Base-by-base conservation (phyloP, 257 asterid species). In the Fraxinus quadrangulata region DNA sequence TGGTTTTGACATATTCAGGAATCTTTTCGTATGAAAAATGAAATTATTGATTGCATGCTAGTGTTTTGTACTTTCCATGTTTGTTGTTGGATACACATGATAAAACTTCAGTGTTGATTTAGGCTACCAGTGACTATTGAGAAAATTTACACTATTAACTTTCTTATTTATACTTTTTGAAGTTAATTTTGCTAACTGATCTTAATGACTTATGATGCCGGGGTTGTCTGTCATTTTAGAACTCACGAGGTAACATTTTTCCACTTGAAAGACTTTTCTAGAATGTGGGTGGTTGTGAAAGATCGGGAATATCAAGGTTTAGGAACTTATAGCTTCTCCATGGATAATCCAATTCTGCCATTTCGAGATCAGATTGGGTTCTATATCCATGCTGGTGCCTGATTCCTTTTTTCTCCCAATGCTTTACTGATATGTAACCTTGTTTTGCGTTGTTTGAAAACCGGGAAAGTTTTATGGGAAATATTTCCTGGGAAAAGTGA, bases 181-280 rank as follows among this genome's bases (percentile, higher is more conserved):
- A 36, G 72, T 54, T 40, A 59, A 74, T 23, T 78, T 70, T 34
- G 31, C 42, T 78, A 73, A 9, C 67, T 39, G 31, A 6, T 72
- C n/a, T n/a, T 26, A 42, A n/a, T 28, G 39, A 42, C 36, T 68
- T 45, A 11, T 2, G 19, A 63, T 24, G 33, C 17, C 9, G 34
- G 31, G 31, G 6, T 8, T 59, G 0, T 75, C 21, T 72, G 28
- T 73, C 67, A 31, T 51, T 40, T 40, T 73, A 37, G 79, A 21
- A 54, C 75, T 12, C 36, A 66, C n/a, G 3, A 30, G 21, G 19
- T 28, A 54, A 30, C 30, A 47, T 23, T 34, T 19, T 28, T 5
- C 67, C 33, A 11, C 24, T 45, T 30, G 49, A 49, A 31, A 45
- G 33, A 47, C 26, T 36, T 74, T 5, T n/a, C 42, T 45, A 45